phyloP scores from a whole-genome alignment of 352 stramenopile species.

The Blastocystis sp. region DNA sequence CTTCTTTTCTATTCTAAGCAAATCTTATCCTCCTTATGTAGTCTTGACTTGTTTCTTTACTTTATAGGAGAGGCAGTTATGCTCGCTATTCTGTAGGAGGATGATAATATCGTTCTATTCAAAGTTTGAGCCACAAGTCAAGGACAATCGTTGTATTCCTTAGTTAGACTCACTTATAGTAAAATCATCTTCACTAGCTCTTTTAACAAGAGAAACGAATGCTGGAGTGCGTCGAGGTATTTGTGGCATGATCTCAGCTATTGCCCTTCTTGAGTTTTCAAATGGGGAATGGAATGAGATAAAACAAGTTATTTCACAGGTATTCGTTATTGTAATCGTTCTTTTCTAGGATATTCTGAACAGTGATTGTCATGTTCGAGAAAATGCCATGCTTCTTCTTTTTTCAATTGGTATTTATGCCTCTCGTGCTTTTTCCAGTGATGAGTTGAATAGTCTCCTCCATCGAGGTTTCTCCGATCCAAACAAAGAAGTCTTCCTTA shows the following conservation, averaged over 20 bases:
- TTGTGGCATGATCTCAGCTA: constrained; percentile 49
- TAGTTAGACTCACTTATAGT: neutral
- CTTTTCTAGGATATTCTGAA: neutral
- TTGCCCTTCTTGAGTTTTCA: constrained; percentile 23
- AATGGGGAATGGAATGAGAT: constrained; percentile 14
- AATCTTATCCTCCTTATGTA: neutral
- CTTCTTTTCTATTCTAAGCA: constrained; percentile 16
- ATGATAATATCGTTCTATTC: constrained; percentile 65
- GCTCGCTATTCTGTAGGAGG: constrained; percentile 24
- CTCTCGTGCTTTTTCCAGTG: neutral
- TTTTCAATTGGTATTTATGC: constrained; percentile 30
- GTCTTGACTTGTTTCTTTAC: neutral
- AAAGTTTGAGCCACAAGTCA: neutral
- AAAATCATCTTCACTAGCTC: constrained; percentile 5
- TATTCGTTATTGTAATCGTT: neutral
- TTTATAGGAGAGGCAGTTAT: constrained; percentile 18
- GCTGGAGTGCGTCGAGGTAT: constrained; percentile 3
- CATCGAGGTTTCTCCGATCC: neutral
- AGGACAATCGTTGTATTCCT: neutral
- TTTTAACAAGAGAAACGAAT: constrained; percentile 1
- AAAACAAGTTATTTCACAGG: neutral
- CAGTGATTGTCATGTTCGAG: neutral
- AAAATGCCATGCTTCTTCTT: constrained; percentile 41
- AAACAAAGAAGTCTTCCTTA: constrained; percentile 14
- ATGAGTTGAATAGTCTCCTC: constrained; percentile 40